Conservation (phyloP, 345 rosid species). For the Acer yangbiense region DNA sequence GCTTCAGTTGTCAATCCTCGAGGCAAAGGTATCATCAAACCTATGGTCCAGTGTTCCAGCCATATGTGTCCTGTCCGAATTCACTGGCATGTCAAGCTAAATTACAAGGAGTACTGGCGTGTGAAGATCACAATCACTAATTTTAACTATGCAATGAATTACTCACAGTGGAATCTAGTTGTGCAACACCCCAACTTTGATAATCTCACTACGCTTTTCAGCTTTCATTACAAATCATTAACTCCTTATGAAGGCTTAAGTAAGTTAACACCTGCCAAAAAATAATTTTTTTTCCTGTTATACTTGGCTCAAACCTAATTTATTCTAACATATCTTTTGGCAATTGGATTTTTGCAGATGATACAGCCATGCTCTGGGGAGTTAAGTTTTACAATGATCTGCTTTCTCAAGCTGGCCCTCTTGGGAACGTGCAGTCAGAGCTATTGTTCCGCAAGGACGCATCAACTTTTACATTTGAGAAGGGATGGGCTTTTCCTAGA, state of each 20-base stretch:
- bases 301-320: background rate
- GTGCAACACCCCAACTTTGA: constrained; percentile 89
- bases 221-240: constrained; percentile 73
- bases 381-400: constrained; percentile 81
- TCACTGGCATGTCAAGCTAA: constrained; percentile 94
- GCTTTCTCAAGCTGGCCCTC: constrained; percentile 79
- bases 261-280: constrained; percentile 34
- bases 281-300: background rate
- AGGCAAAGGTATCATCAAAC: constrained; percentile 39
- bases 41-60: constrained; percentile 72
- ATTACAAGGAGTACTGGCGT: constrained; percentile 90
- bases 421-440: constrained; percentile 88
- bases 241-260: constrained; percentile 78
- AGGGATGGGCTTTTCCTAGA: constrained; percentile 96
- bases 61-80: constrained; percentile 87
- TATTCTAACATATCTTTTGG: background rate
- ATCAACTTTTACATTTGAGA: constrained; percentile 73
- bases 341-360: constrained; percentile 52
- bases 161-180: constrained; percentile 84
- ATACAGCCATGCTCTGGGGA: constrained; percentile 92
- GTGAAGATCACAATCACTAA: constrained; percentile 87
- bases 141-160: constrained; percentile 77
- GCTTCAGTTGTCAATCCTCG: constrained; percentile 68
- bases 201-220: constrained; percentile 71
- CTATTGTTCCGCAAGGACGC: constrained; percentile 72